Evolutionary conservation across 2,329 filamentous ascomycete species (phyloP).

Genomic region (Trichoderma polysporum): DNA sequence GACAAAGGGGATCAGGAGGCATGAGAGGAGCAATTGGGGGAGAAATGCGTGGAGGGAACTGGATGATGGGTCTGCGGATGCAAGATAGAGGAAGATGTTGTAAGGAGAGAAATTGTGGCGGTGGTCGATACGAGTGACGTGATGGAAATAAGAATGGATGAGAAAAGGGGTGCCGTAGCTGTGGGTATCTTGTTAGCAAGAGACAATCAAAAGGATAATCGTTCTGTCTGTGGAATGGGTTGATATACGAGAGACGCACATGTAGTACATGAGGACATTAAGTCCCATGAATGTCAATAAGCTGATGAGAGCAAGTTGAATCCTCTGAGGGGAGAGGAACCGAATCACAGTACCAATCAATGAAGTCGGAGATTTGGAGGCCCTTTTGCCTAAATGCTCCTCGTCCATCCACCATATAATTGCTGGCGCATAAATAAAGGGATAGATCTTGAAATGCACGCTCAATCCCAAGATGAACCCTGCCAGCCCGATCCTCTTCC

Average conservation of each 20-base stretch:
- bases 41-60: conserved; percentile 66
- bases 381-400: conserved; percentile 40
- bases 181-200: background rate
- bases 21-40: conserved; percentile 80
- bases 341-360: conserved; percentile 28
- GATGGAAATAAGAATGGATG: conserved; percentile 88
- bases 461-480: conserved; percentile 75
- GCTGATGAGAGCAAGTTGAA: conserved; percentile 62
- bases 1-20: conserved; percentile 70
- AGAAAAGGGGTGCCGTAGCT: conserved; percentile 81
- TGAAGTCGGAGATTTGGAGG: conserved; percentile 23
- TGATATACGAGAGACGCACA: conserved; percentile 49
- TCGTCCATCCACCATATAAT: conserved; percentile 78
- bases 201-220: background rate
- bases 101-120: conserved; percentile 98
- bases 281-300: conserved; percentile 70
- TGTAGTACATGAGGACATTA: conserved; percentile 74
- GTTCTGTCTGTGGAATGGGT: too few species aligned
- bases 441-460: conserved; percentile 99
- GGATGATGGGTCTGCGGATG: conserved; percentile 59
- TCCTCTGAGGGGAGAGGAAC: conserved; percentile 55
- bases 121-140: conserved; percentile 90
- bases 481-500: conserved; percentile 61
- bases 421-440: conserved; percentile 87
- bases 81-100: conserved; percentile 85